phyloP scores from a whole-genome alignment of 352 stramenopile species.

The Phytophthora pistaciae region DNA sequence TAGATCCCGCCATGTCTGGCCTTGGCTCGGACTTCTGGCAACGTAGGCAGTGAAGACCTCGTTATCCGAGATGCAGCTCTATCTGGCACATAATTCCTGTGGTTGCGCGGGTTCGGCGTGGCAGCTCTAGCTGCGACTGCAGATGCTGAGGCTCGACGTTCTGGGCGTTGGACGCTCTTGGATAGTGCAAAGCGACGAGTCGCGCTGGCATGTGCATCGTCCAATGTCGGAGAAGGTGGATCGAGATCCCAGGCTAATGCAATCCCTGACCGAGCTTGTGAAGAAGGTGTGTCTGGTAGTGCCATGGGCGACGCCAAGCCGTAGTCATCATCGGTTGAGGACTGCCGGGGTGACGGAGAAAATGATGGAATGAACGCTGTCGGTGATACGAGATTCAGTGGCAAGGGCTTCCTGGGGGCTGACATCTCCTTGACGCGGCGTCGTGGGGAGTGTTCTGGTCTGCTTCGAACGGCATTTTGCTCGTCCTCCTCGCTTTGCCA shows the following conservation, averaged over 20 bases:
- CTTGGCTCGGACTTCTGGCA: slow-evolving; percentile 56
- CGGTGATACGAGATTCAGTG: slow-evolving; percentile 52
- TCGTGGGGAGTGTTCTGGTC: slow-evolving; percentile 36
- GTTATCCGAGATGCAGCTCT: slow-evolving; percentile 20
- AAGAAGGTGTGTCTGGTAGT: slow-evolving; percentile 57
- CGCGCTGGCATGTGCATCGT: slow-evolving; percentile 17
- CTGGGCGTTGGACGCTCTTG: slow-evolving; percentile 35
- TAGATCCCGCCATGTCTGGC: slow-evolving; percentile 83
- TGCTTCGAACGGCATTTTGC: background rate
- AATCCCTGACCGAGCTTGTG: slow-evolving; percentile 17
- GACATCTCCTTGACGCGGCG: slow-evolving; percentile 6
- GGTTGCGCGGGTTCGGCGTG: slow-evolving; percentile 33
- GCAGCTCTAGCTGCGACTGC: slow-evolving; percentile 18
- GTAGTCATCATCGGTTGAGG: slow-evolving; percentile 55
- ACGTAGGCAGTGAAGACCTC: slow-evolving; percentile 24
- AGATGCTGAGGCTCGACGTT: slow-evolving; percentile 18
- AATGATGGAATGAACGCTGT: slow-evolving; percentile 51
- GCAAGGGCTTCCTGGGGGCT: slow-evolving; percentile 18
- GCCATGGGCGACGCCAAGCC: slow-evolving; percentile 74
- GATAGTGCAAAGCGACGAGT: slow-evolving; percentile 18
- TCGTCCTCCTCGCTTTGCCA: slow-evolving; percentile 48
- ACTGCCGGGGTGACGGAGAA: slow-evolving; percentile 41
- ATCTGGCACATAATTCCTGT: slow-evolving; percentile 24
- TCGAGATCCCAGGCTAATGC: slow-evolving; percentile 35
- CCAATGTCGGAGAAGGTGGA: slow-evolving; percentile 27